Evolutionary conservation across 2,329 filamentous ascomycete species (phyloP).

Genomic region (Diaporthe longicolla): DNA sequence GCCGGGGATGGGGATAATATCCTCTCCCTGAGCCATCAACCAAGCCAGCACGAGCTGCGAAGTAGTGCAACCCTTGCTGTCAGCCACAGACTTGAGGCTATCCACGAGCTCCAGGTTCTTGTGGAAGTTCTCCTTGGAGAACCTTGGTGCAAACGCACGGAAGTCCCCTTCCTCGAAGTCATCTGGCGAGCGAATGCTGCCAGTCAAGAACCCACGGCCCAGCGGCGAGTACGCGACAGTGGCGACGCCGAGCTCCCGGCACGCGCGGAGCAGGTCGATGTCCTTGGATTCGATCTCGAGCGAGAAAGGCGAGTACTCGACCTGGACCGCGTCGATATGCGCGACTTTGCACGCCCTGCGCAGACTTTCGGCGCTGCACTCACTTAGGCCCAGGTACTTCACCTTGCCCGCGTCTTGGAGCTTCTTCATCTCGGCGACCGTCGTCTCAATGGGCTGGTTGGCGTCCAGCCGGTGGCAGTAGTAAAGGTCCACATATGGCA

Average conservation of each 20-base stretch:
- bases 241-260: constrained; percentile 62
- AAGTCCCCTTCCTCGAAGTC: constrained; percentile 56
- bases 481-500: constrained; percentile 62
- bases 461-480: constrained; percentile 61
- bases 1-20: constrained; percentile 66
- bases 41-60: constrained; percentile 71
- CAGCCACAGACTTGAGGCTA: constrained; percentile 48
- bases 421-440: constrained; percentile 59
- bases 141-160: constrained; percentile 55
- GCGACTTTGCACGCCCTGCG: constrained; percentile 63
- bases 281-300: constrained; percentile 61
- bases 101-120: constrained; percentile 59
- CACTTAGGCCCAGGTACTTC: constrained; percentile 64
- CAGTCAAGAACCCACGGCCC: constrained; percentile 59
- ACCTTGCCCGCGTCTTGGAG: constrained; percentile 67
- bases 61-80: constrained; percentile 57
- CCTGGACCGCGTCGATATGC: constrained; percentile 66
- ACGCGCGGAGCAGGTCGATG: constrained; percentile 57
- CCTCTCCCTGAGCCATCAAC: constrained; percentile 63
- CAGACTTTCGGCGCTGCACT: constrained; percentile 63
- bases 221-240: constrained; percentile 59
- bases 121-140: constrained; percentile 62
- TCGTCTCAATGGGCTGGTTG: constrained; percentile 62
- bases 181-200: constrained; percentile 53
- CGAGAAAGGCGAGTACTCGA: constrained; percentile 66